A percentile compares a stretch with the other conserved stretches of the same genome.
phyloP scores from a whole-genome alignment of 352 stramenopile species.

The Pythium aphanidermatum region DNA sequence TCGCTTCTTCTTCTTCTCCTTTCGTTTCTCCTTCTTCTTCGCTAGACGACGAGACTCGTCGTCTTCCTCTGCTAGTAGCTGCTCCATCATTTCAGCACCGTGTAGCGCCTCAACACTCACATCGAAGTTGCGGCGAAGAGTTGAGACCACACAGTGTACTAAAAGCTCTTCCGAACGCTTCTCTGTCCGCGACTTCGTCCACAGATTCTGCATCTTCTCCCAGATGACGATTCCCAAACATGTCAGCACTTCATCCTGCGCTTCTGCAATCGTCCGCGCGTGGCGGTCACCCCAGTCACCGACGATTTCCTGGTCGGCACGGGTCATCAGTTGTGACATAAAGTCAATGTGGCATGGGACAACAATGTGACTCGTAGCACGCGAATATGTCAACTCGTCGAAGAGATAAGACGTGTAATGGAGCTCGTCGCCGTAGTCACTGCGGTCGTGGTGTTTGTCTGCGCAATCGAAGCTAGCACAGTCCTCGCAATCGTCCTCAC shows the following conservation, averaged over 20 bases:
- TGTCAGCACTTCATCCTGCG: constrained; percentile 83
- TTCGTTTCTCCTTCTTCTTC: constrained; percentile 86
- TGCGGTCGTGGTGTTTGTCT: constrained; percentile 67
- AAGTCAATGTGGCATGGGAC: constrained; percentile 84
- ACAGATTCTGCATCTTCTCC: constrained; percentile 84
- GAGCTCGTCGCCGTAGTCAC: constrained; percentile 75
- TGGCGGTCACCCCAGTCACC: constrained; percentile 80
- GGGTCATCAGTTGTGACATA: constrained; percentile 79
- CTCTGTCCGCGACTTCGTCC: constrained; percentile 67
- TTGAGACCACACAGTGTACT: constrained; percentile 70
- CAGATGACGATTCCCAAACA: constrained; percentile 85
- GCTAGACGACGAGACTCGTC: constrained; percentile 66
- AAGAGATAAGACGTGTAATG: constrained; percentile 86
- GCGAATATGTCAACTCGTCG: constrained; percentile 79
- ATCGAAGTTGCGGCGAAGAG: constrained; percentile 78
- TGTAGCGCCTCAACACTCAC: constrained; percentile 77
- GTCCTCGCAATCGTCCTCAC: constrained; percentile 82
- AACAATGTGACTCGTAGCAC: constrained; percentile 74
- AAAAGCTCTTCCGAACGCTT: constrained; percentile 76
- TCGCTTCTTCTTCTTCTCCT: constrained; percentile 88
- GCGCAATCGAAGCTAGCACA: constrained; percentile 72
- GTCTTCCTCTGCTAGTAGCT: constrained; percentile 77
- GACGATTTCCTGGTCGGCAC: constrained; percentile 77
- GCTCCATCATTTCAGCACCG: constrained; percentile 85
- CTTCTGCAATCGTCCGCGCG: constrained; percentile 77